Percentiles rank a stretch among this genome's conserved stretches.
Evolutionary conservation across 345 rosid genomes (phyloP).

Genomic region (Excoecaria agallocha): DNA sequence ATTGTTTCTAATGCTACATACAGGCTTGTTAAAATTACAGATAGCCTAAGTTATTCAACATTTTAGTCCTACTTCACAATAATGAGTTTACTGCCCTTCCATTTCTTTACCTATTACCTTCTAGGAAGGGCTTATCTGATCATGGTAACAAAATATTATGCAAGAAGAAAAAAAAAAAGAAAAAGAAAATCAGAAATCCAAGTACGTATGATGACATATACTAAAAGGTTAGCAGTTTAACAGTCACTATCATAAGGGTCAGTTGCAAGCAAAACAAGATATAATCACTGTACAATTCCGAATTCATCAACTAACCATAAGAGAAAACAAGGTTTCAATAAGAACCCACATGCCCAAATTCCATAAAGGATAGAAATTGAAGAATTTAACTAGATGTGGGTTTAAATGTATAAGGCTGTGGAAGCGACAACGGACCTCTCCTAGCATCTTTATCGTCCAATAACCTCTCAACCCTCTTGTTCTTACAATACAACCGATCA

Average conservation of each 20-base stretch:
- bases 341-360: conserved; percentile 8
- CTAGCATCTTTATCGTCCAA: conserved; percentile 64
- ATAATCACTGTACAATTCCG: neutral
- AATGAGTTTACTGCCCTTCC: neutral
- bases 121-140: neutral
- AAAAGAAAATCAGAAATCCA: neutral
- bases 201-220: neutral
- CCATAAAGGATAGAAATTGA: conserved; percentile 7
- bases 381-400: conserved; percentile 35
- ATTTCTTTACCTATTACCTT: neutral
- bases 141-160: neutral
- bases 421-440: conserved; percentile 75
- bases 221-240: neutral
- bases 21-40: neutral
- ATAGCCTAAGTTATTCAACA: no score
- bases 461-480: conserved; percentile 65
- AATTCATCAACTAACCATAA: neutral
- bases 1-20: no score
- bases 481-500: conserved; percentile 65
- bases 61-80: neutral
- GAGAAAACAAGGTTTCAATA: neutral
- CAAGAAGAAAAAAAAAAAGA: neutral
- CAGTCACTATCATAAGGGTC: neutral
- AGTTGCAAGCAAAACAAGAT: neutral
- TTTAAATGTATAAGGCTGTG: conserved; percentile 81